Conservation (phyloP, 495 filamentous ascomycete species). For the Talaromyces nanjingensis region DNA sequence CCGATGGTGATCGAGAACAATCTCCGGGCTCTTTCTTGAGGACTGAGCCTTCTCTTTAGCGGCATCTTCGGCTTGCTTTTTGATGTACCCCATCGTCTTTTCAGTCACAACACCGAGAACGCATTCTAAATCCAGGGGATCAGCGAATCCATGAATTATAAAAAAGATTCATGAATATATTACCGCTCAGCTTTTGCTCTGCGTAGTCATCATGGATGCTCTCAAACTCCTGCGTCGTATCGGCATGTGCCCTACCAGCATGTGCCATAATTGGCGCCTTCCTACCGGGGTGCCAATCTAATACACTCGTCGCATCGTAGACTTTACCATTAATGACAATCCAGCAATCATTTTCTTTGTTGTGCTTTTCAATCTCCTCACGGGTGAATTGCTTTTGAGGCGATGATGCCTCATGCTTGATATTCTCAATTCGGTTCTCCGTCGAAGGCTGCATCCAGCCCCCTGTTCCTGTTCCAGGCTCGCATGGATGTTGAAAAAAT, state of each 20-base stretch:
- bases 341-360: constrained; percentile 66
- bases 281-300: constrained; percentile 24
- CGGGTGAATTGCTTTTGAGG: constrained; percentile 26
- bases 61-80: constrained; percentile 17
- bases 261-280: constrained; percentile 25
- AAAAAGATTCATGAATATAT: not conserved
- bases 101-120: constrained; percentile 27
- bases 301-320: constrained; percentile 64
- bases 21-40: not conserved
- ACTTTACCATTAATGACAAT: constrained; percentile 75
- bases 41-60: constrained; percentile 12
- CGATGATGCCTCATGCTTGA: constrained; percentile 17
- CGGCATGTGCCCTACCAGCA: constrained; percentile 22
- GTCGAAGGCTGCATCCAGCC: constrained; percentile 20
- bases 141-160: not conserved
- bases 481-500: constrained; percentile 15
- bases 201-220: constrained; percentile 28
- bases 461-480: constrained; percentile 10
- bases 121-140: constrained; percentile 18
- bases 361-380: constrained; percentile 58
- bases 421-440: constrained; percentile 17
- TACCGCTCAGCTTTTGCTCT: constrained; percentile 22
- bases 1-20: not conserved
- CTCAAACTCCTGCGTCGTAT: constrained; percentile 26
- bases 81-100: constrained; percentile 28